phyloP scores from a whole-genome alignment of 305 asterid species.

The Lippia alba region DNA sequence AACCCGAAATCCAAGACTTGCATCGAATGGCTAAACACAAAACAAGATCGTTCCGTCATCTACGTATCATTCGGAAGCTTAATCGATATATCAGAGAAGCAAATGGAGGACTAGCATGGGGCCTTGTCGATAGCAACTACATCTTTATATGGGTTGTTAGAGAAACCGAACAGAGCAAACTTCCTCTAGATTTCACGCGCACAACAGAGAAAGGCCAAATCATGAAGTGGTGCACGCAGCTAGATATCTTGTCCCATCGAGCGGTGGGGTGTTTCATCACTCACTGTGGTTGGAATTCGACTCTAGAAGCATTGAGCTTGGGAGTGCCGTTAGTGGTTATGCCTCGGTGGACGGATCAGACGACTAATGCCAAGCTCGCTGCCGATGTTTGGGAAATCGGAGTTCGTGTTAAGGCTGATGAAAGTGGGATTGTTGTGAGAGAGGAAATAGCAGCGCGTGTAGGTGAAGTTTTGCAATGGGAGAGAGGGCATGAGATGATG shows the following conservation, averaged over 20 bases:
- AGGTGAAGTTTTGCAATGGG: constrained; percentile 31
- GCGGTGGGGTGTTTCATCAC: constrained; percentile 47
- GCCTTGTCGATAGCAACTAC: constrained; percentile 30
- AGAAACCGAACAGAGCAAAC: constrained; percentile 36
- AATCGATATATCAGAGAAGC: constrained; percentile 28
- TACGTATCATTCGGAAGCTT: constrained; percentile 50
- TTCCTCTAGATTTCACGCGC: constrained; percentile 26
- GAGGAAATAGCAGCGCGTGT: constrained; percentile 40
- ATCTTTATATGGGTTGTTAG: constrained; percentile 48
- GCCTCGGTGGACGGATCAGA: constrained; percentile 49
- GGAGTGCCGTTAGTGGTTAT: constrained; percentile 48
- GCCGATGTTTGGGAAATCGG: constrained; percentile 46
- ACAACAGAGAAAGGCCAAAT: constrained; percentile 31
- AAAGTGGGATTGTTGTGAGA: constrained; percentile 39
- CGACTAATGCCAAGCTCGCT: constrained; percentile 42
- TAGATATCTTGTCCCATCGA: constrained; percentile 38
- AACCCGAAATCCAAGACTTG: constrained; percentile 34
- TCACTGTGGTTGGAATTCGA: constrained; percentile 56
- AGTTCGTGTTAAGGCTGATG: constrained; percentile 37
- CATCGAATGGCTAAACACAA: constrained; percentile 40
- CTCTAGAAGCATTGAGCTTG: constrained; percentile 42
- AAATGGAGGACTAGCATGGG: constrained; percentile 42
- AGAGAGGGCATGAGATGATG: constrained; percentile 36
- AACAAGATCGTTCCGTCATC: constrained; percentile 33
- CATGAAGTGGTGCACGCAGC: constrained; percentile 47